Base-by-base conservation (phyloP, 2,329 filamentous ascomycete genomes). In the Venturia effusa region DNA sequence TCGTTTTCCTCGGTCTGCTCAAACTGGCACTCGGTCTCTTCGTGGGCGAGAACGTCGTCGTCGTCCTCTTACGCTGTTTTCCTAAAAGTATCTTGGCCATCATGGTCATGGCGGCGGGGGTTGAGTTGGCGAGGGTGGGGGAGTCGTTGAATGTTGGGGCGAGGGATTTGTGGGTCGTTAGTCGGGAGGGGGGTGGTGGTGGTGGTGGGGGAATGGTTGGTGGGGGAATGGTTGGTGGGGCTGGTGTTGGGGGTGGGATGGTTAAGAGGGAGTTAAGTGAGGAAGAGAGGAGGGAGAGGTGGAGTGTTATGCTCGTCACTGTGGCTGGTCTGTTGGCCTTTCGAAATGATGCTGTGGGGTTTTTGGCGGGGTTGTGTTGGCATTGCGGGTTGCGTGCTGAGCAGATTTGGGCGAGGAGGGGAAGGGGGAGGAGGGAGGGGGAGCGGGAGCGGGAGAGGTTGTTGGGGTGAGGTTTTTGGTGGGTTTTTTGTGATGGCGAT, bases 271-370 rank as follows among this genome's bases (percentile, higher is more conserved):
- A 71, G 30, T 78, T 82, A 34, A 79, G 82, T 24, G 77, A 80
- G 8, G 78, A 84, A 61, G 89, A 94, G 74, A 82, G 86, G 57
- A 83, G 82, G 64, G 85, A 90, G 73, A 81, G 92, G 64, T 96
- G 90, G 89, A 89, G 86, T 27, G 87, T 96, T 0, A 95, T 97
- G 92, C 81, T 96, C 65, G 87, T 92, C 66, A 97, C 93, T 0
- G 85, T 90, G 10, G 92, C 89, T 0, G 83, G 88, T 2, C 82
- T 96, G 63, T 75, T 97, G 61, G 91, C 90, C 0, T 96, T 96
- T 70, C 88, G 86, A 73, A 97, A 97, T 71, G 92, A 96, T 75
- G 92, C 88, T 0, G 83, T 96, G 6, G 93, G 93, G 0, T 96
- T 97, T 70, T 66, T 89, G 17, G 90, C 88, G 0, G 93, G 93